Evolutionary conservation across 192 early-diverging fungal genomes (phyloP).

Genomic region (Chytriomyces confervae): DNA sequence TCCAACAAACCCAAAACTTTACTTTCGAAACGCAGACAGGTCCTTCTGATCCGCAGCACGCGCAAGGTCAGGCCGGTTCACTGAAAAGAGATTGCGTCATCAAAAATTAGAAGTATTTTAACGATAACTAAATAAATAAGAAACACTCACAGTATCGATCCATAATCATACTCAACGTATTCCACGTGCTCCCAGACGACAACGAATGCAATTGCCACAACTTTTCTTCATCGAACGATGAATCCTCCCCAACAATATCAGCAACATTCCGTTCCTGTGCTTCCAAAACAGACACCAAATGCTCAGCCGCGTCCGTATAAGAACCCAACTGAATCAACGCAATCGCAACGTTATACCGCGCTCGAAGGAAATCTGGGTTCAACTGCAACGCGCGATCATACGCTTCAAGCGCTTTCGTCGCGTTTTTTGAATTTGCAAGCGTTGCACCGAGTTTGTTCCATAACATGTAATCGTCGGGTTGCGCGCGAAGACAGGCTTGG

Average conservation of each 20-base stretch:
- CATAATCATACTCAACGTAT: constrained; percentile 74
- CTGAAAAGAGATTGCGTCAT: constrained; percentile 56
- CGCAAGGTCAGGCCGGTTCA: constrained; percentile 83
- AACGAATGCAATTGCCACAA: constrained; percentile 47
- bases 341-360: constrained; percentile 95
- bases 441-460: constrained; percentile 99
- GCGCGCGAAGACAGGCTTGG: constrained; percentile 80
- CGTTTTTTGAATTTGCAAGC: constrained; percentile 84
- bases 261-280: constrained; percentile 66
- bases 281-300: constrained; percentile 85
- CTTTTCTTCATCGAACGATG: constrained; percentile 60
- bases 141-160: constrained; percentile 51
- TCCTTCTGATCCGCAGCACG: constrained; percentile 76
- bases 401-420: constrained; percentile 82
- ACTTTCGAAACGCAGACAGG: constrained; percentile 69
- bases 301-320: constrained; percentile 89
- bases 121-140: constrained; percentile 11
- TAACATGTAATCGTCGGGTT: constrained; percentile 91
- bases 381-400: constrained; percentile 94
- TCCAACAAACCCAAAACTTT: not conserved
- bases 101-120: not conserved
- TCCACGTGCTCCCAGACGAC: constrained; percentile 76
- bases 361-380: constrained; percentile 94
- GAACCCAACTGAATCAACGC: constrained; percentile 87
- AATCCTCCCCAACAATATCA: constrained; percentile 55